Conservation (phyloP, 2,329 filamentous ascomycete species). For the Phyllosticta paracitricarpa region DNA sequence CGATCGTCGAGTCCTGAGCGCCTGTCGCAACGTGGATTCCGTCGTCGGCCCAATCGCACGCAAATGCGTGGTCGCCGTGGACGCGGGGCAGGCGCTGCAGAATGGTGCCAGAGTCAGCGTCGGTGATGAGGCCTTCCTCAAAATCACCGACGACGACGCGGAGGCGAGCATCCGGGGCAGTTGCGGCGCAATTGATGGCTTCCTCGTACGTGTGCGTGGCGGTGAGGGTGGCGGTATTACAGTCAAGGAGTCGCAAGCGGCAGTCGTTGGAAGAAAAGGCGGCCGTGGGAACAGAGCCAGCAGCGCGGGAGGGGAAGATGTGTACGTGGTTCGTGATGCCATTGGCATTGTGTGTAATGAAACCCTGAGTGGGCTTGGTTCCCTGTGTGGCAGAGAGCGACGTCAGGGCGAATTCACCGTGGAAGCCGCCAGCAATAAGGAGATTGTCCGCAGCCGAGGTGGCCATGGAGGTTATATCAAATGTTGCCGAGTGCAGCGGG, state of each 20-base stretch:
- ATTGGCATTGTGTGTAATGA: slow-evolving; percentile 40
- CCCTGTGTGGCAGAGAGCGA: slow-evolving; percentile 28
- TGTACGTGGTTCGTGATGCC: slow-evolving; percentile 52
- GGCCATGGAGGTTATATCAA: slow-evolving; percentile 42
- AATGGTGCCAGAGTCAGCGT: slow-evolving; percentile 55
- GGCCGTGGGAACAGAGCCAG: slow-evolving; percentile 35
- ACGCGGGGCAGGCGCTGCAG: slow-evolving; percentile 46
- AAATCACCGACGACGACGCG: slow-evolving; percentile 65
- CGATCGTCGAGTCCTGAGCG: slow-evolving; percentile 63
- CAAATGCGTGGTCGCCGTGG: slow-evolving; percentile 63
- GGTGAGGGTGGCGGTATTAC: slow-evolving; percentile 48
- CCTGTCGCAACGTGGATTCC: slow-evolving; percentile 68
- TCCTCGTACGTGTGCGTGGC: slow-evolving; percentile 46
- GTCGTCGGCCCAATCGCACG: slow-evolving; percentile 71
- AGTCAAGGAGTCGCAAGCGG: slow-evolving; percentile 45
- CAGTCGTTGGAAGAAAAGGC: slow-evolving; percentile 50
- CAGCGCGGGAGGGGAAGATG: slow-evolving; percentile 39
- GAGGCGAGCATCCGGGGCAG: slow-evolving; percentile 61
- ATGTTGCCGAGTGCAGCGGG: slow-evolving; percentile 15
- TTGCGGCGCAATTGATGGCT: slow-evolving; percentile 62
- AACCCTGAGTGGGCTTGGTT: slow-evolving; percentile 31
- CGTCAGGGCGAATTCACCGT: slow-evolving; percentile 46
- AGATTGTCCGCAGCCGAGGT: slow-evolving; percentile 36
- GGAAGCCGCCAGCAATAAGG: slow-evolving; percentile 46
- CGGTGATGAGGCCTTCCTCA: slow-evolving; percentile 54